Evolutionary conservation across 768 basidiomycete genomes (phyloP).

Genomic region (Russula dissimulans): DNA sequence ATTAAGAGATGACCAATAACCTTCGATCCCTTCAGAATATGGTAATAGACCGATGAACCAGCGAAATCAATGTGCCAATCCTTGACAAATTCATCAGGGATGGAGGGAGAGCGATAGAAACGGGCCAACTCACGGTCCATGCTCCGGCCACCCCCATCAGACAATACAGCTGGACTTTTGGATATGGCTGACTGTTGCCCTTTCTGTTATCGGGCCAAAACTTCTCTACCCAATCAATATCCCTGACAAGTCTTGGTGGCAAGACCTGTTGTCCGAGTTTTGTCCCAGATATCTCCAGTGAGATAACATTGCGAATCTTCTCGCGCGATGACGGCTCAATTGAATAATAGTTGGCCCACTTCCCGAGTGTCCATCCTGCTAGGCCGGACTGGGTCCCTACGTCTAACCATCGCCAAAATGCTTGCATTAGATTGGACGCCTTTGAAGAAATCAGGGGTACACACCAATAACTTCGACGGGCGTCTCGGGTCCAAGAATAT

Average conservation of each 20-base stretch:
- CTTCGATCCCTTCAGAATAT: slow-evolving; percentile 80
- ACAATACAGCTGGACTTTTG: slow-evolving; percentile 94
- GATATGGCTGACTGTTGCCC: slow-evolving; percentile 61
- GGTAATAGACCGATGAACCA: slow-evolving; percentile 96
- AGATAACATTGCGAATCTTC: slow-evolving; percentile 92
- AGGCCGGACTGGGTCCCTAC: slow-evolving; percentile 81
- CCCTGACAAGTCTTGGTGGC: slow-evolving; percentile 76
- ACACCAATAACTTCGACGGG: slow-evolving; percentile 89
- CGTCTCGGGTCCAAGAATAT: slow-evolving; percentile 65
- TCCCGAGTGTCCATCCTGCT: slow-evolving; percentile 81
- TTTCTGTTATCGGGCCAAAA: slow-evolving; percentile 82
- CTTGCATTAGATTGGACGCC: background rate
- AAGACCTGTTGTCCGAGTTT: slow-evolving; percentile 66
- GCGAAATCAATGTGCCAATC: slow-evolving; percentile 99
- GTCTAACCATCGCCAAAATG: slow-evolving; percentile 37
- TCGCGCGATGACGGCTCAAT: slow-evolving; percentile 59
- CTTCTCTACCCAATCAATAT: slow-evolving; percentile 95
- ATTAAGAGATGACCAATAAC: slow-evolving; percentile 30
- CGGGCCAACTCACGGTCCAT: slow-evolving; percentile 67
- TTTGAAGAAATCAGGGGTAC: slow-evolving; percentile 17
- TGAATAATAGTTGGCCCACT: slow-evolving; percentile 85
- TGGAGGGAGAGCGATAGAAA: background rate
- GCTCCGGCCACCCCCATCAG: slow-evolving; percentile 90
- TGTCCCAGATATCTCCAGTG: slow-evolving; percentile 86
- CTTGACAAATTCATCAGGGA: slow-evolving; percentile 31